phyloP scores from a whole-genome alignment of 2,329 filamentous ascomycete genomes.

The Akanthomyces muscarius region DNA sequence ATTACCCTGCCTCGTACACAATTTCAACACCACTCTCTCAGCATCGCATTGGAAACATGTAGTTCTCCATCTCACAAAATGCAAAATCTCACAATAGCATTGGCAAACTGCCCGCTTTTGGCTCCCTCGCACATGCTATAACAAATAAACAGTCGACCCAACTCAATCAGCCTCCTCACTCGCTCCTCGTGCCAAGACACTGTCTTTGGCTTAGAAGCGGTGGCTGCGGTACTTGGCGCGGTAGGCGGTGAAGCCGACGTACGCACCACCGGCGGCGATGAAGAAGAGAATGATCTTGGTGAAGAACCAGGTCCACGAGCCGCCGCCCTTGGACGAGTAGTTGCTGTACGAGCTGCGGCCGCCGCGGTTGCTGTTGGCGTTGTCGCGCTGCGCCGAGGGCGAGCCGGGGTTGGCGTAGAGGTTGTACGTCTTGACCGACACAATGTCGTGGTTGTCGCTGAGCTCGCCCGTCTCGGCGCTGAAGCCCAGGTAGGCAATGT shows the following conservation, averaged over 20 bases:
- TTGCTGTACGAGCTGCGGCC: slow-evolving; percentile 29
- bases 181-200: background rate
- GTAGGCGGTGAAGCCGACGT: slow-evolving; percentile 83
- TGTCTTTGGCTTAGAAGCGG: slow-evolving; percentile 45
- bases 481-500: slow-evolving; percentile 70
- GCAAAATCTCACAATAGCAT: background rate
- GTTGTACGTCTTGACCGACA: slow-evolving; percentile 81
- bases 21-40: background rate
- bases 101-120: slow-evolving; percentile 9
- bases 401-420: slow-evolving; percentile 66
- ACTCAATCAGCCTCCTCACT: background rate
- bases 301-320: slow-evolving; percentile 61
- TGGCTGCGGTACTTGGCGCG: slow-evolving; percentile 61
- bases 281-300: slow-evolving; percentile 80
- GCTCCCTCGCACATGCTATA: background rate
- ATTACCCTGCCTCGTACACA: slow-evolving; percentile 5
- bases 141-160: background rate
- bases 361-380: slow-evolving; percentile 34
- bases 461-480: slow-evolving; percentile 92
- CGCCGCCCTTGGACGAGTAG: slow-evolving; percentile 36
- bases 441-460: slow-evolving; percentile 95
- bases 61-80: background rate
- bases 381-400: slow-evolving; percentile 28
- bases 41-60: background rate
- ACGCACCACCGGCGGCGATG: slow-evolving; percentile 65